Conservation (phyloP, 2,329 filamentous ascomycete species). For the Talaromyces marneffei region DNA sequence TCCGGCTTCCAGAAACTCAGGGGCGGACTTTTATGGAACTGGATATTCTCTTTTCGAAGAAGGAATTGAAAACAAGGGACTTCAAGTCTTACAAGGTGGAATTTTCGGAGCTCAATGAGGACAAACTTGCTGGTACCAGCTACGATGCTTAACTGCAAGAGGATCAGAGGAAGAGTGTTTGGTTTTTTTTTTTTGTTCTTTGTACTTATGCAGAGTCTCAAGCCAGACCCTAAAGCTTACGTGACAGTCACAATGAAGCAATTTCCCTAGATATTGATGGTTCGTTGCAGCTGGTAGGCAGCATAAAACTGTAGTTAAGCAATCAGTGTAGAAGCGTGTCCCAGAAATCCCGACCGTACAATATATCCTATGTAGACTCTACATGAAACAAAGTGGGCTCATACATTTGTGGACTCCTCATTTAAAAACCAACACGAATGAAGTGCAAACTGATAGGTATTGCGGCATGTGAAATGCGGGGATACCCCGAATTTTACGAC, state of each 20-base stretch:
- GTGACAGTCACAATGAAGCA: not conserved
- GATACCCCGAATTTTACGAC: not conserved
- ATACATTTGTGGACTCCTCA: not conserved
- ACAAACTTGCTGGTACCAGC: not conserved
- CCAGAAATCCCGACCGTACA: too few species aligned
- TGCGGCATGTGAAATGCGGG: not conserved
- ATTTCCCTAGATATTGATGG: not conserved
- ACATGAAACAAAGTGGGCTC: not conserved
- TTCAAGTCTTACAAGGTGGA: conserved; percentile 5
- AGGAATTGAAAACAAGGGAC: conserved; percentile 23
- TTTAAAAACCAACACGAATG: not conserved
- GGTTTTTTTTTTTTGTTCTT: not conserved
- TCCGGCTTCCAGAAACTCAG: conserved; percentile 25
- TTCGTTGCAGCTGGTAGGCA: not conserved
- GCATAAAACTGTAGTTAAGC: not conserved
- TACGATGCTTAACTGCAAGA: not conserved
- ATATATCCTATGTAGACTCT: too few species aligned
- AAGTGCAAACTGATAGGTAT: not conserved
- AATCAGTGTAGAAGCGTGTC: not conserved
- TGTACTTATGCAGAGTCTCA: too few species aligned
- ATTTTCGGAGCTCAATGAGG: not conserved
- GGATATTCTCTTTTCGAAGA: conserved; percentile 55
- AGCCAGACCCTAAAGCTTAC: not conserved
- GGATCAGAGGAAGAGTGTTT: not conserved
- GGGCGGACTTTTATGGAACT: conserved; percentile 35